Evolutionary conservation across 2,329 filamentous ascomycete species (phyloP), one percentile per base, ranked within the genome.

Genomic region (Epichloe scottii): DNA sequence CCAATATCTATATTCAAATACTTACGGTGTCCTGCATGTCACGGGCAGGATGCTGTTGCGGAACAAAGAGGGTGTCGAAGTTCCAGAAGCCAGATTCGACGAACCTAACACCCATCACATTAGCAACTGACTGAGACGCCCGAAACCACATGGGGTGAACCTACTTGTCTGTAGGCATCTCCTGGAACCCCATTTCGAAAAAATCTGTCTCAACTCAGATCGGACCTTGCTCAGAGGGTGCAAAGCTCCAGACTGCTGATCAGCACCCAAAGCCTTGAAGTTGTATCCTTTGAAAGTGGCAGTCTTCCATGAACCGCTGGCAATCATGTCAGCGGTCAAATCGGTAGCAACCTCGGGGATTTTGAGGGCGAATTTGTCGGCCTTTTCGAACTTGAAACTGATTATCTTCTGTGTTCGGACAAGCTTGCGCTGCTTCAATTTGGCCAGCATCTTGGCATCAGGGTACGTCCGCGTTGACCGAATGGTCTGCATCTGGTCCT

Each of bases 1-100:
- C 26, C 11, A 17, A 44, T 19, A n/a, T 30, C 2, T 30, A 26
- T 12, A n/a, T 21, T 17, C 3, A 26, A 46, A 14, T 30, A 48
- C 53, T 39, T 47, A 54, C 53, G 51, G 93, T 97, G 64, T 98
- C 93, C 76, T 98, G 93, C 58, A 96, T 77, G 67, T 98, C 93
- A 66, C 93, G 88, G 53, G 93, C 93, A 48, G 93, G 93, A 68
- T 98, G 93, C 76, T 98, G 93, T 71, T 67, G 93, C 33, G 91
- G 91, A 49, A 97, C 91, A 68, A 91, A 96, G 56, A 98, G 87
- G 23, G 90, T 83, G 64, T 97, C 91, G 68, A 97, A 97, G 71
- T 97, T 97, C 63, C 93, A 98, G 82, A 97, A 96, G 45, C 91
- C 90, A 12, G 90, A 91, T 72, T 98, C 93, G 56, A 97, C 90